Conservation (phyloP, 306 rosid species). For the Astragalus membranaceus region DNA sequence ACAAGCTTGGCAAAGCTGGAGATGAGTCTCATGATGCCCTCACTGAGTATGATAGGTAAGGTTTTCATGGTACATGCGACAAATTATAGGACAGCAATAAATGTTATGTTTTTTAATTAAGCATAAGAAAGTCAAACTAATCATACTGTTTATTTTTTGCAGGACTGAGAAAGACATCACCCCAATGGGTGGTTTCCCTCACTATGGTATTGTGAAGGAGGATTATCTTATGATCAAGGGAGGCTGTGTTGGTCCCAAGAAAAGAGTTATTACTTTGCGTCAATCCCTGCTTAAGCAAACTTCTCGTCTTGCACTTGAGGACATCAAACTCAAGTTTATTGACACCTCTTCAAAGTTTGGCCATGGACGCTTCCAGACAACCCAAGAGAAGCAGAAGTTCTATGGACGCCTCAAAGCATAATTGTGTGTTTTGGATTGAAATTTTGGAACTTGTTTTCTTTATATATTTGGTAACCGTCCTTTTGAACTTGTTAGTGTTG, state of each 20-base stretch:
- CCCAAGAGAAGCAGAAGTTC: slow-evolving; percentile 75
- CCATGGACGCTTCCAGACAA: slow-evolving; percentile 90
- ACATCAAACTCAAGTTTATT: slow-evolving; percentile 78
- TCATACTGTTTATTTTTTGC: neutral
- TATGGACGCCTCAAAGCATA: slow-evolving; percentile 76
- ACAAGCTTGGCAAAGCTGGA: slow-evolving; percentile 65
- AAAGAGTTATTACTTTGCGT: slow-evolving; percentile 72
- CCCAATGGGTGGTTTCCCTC: slow-evolving; percentile 92
- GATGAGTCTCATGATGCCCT: slow-evolving; percentile 55
- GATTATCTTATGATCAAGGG: slow-evolving; percentile 74
- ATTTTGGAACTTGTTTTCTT: neutral
- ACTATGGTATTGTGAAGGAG: slow-evolving; percentile 76
- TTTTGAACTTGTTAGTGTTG: neutral
- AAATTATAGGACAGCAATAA: neutral
- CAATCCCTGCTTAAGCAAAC: slow-evolving; percentile 83
- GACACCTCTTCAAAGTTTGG: slow-evolving; percentile 88
- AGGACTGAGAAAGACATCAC: slow-evolving; percentile 92
- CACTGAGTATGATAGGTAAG: slow-evolving; percentile 72
- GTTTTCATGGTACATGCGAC: neutral
- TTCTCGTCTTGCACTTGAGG: slow-evolving; percentile 68
- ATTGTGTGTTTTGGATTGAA: neutral
- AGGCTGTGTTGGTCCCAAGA: slow-evolving; percentile 78
- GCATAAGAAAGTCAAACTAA: neutral
- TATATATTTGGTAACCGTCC: neutral
- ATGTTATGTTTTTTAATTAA: neutral